Conservation (phyloP, 106 monocot genomes). For the Vanilla planifolia region DNA sequence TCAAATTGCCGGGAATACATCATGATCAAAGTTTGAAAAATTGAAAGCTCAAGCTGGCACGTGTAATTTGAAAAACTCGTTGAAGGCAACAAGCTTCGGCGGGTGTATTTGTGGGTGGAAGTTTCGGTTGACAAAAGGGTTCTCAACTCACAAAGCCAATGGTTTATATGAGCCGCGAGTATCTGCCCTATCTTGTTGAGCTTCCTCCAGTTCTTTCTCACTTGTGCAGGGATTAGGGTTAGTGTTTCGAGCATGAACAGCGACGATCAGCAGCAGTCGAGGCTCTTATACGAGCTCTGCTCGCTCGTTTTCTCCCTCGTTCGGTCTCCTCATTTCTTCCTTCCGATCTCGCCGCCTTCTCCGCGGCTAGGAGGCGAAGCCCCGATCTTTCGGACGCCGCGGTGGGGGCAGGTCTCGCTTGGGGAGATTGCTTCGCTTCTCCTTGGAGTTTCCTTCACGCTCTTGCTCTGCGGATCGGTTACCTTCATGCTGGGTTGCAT, state of each 20-base stretch:
- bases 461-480: conserved; percentile 19
- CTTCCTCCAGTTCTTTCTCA: too few relatives aligned
- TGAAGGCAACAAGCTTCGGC: too few relatives aligned
- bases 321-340: conserved; percentile 9
- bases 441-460: conserved; percentile 25
- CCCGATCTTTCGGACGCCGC: not conserved
- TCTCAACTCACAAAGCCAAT: too few relatives aligned
- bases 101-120: too few relatives aligned
- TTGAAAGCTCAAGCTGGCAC: too few relatives aligned
- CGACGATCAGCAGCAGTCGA: conserved; percentile 7
- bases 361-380: not conserved
- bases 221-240: too few relatives aligned
- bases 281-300: conserved; percentile 26
- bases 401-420: conserved; percentile 16
- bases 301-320: conserved; percentile 12
- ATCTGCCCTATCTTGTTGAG: too few relatives aligned
- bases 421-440: conserved; percentile 21
- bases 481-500: conserved; percentile 34
- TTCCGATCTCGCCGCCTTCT: not conserved
- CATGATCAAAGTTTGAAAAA: too few relatives aligned
- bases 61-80: too few relatives aligned
- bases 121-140: too few relatives aligned
- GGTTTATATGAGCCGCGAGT: too few relatives aligned
- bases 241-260: conserved; percentile 5
- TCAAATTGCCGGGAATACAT: too few relatives aligned